Evolutionary conservation across 139 green algal genomes (phyloP).

Genomic region (Micractinium conductrix): DNA sequence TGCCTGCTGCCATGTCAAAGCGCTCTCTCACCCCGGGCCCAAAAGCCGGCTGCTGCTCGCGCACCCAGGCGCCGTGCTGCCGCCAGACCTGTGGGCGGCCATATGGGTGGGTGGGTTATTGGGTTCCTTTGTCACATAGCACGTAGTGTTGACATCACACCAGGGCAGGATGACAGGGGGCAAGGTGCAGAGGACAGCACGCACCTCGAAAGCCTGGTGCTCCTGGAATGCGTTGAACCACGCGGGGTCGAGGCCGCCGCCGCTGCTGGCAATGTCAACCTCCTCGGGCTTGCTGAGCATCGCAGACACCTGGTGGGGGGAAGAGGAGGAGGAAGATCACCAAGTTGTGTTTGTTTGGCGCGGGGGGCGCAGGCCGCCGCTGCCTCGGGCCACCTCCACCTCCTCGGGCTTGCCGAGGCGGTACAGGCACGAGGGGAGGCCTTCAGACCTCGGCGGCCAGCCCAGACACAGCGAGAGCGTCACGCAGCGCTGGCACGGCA

Average conservation of each 20-base stretch:
- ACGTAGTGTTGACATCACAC: too few species aligned
- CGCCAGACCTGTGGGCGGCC: slow-evolving; percentile 75
- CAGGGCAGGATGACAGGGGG: background rate
- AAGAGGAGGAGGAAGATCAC: too few species aligned
- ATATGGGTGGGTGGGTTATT: background rate
- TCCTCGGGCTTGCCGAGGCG: too few species aligned
- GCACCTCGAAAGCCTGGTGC: slow-evolving; percentile 52
- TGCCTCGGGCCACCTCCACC: too few species aligned
- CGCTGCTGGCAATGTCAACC: slow-evolving; percentile 43
- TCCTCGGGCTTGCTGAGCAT: slow-evolving; percentile 59
- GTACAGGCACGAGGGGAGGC: too few species aligned
- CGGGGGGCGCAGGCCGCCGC: too few species aligned
- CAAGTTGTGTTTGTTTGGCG: too few species aligned
- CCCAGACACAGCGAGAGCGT: too few species aligned
- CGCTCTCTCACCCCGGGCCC: slow-evolving; percentile 81
- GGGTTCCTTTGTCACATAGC: background rate
- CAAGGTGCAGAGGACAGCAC: background rate
- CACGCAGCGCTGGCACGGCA: too few species aligned
- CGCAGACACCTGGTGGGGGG: slow-evolving; percentile 42
- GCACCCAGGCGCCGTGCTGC: slow-evolving; percentile 79
- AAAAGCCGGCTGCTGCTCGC: slow-evolving; percentile 64
- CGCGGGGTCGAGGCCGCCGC: slow-evolving; percentile 46
- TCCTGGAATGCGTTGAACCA: slow-evolving; percentile 81
- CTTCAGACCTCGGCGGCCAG: too few species aligned
- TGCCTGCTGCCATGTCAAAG: slow-evolving; percentile 75